Base-by-base conservation (phyloP, 176 grass and related monocot genomes). In the Musa schizocarpa region DNA sequence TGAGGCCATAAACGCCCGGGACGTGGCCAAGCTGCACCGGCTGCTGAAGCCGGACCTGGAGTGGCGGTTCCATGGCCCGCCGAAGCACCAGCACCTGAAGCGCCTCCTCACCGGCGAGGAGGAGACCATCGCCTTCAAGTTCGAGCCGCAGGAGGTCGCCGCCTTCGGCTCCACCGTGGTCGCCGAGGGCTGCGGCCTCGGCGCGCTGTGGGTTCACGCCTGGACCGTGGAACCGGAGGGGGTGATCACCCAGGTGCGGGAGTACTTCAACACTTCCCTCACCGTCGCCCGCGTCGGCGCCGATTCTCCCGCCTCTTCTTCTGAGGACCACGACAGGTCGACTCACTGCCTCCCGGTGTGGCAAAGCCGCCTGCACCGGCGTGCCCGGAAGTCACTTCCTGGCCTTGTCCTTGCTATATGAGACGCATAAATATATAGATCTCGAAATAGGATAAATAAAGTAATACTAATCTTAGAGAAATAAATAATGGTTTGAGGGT, bases 41-140 rank as follows among this genome's bases (percentile, higher is more conserved):
- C 86, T 96, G 34, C 88, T 96, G 51, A 78, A 77, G 26, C 79
- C 88, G 23, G 88, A 96, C 85, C 81, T 96, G 69, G 92, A 96
- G 82, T 96, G 92, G 92, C 92, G 92, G 92, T 96, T 96, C 84
- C 92, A 96, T 81, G 92, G 92, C 23, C 92, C 88, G 9, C 88
- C 86, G 1, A 26, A 76, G 74, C 86, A 78, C 84, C 92, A 96
- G 86, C 92, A 96, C 84, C 86, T 96, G 92, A 96, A 92, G 84
- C 84, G 82, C 83, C 84, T 89, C 19, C 88, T 96, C 54, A 91
- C 92, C 55, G 88, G 92, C n/a, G 72, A 56, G 22, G 72, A 57
- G 8, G 88, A 78, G 1, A 12, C 6, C 50, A 51, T 54, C 22
- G 13, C 66, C 73, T 96, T 96, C 83, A 72, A 63, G 19, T 96